Base-by-base conservation (phyloP, 306 rosid species). In the Pterocarpus santalinus region DNA sequence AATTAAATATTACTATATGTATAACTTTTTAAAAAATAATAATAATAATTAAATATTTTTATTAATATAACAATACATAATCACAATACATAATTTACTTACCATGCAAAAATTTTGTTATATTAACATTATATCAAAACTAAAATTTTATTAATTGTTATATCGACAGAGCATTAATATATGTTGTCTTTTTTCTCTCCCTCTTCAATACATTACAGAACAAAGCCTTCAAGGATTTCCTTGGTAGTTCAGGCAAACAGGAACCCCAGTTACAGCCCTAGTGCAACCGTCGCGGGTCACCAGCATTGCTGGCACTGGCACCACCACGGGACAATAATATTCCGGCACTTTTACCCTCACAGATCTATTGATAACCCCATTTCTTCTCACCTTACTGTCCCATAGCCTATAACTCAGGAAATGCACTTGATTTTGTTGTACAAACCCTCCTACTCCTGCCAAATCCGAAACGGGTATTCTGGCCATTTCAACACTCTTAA, bases 381-480 rank as follows among this genome's bases (percentile, higher is more conserved):
- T 91, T 73, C 79, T 88, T 43, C 68, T 78, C 0, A 88, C 83
- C 12, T 53, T 70, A 3, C 32, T 14, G 14, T 91, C 89, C 85
- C 94, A 83, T 65, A 90, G n/a, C 64, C 94, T 82, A 41, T 91
- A 91, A 73, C 97, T 91, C 86, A 90, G 36, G 44, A 85, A 86
- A 17, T 88, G 94, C 81, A 72, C 46, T 58, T 86, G 79, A 30
- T 75, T 38, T 64, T 85, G 80, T 22, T 88, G 91, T 57, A 91
- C 47, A 4, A 22, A 22, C 28, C 28, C 28, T 22, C 28, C 28
- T 22, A 22, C 28, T 22, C 28, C 28, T 22, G 47, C 0, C 4
- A 91, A 88, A 12, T 91, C 94, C 4, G 94, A 83, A 1, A 75
- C 84, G 6, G 91, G 88, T 47, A 91, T 72, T 46, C 32, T 80